Conservation (phyloP, 2,329 filamentous ascomycete species). For the Fusarium sp. region DNA sequence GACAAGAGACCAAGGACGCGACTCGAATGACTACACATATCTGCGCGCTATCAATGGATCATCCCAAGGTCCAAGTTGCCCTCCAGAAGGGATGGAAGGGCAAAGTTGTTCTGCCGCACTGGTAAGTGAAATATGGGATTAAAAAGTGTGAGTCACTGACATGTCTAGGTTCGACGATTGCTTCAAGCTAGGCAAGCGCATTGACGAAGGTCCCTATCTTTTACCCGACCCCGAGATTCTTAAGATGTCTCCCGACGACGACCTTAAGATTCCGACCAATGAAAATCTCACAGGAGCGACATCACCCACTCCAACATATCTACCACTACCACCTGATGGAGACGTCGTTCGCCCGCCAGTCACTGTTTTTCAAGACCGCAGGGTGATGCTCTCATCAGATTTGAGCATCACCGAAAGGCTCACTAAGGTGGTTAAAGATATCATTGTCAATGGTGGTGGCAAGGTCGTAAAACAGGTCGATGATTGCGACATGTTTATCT, state of each 20-base stretch:
- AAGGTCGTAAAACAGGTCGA: conserved; percentile 69
- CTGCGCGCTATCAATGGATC: conserved; percentile 78
- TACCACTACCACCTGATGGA: conserved; percentile 54
- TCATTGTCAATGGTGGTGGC: conserved; percentile 77
- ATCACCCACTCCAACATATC: conserved; percentile 55
- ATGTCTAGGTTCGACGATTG: conserved; percentile 90
- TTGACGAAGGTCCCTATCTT: conserved; percentile 85
- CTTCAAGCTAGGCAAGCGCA: conserved; percentile 87
- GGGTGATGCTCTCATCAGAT: conserved; percentile 78
- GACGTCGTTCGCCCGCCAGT: conserved; percentile 59
- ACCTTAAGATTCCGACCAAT: conserved; percentile 64
- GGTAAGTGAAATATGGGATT: conserved; percentile 59
- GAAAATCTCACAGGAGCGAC: conserved; percentile 73
- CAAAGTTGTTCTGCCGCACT: conserved; percentile 92
- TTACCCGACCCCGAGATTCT: conserved; percentile 88
- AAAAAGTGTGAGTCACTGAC: neutral
- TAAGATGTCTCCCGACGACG: conserved; percentile 62
- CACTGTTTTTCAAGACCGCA: conserved; percentile 78
- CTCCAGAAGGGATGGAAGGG: conserved; percentile 70
- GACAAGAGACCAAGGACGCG: conserved; percentile 75
- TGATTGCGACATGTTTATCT: conserved; percentile 82
- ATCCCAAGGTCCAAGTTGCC: conserved; percentile 72
- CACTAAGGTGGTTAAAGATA: conserved; percentile 69
- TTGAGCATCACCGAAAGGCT: conserved; percentile 74
- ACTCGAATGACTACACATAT: conserved; percentile 84